phyloP scores from a whole-genome alignment of 139 green algal genomes.

The Coelastrella sp. region DNA sequence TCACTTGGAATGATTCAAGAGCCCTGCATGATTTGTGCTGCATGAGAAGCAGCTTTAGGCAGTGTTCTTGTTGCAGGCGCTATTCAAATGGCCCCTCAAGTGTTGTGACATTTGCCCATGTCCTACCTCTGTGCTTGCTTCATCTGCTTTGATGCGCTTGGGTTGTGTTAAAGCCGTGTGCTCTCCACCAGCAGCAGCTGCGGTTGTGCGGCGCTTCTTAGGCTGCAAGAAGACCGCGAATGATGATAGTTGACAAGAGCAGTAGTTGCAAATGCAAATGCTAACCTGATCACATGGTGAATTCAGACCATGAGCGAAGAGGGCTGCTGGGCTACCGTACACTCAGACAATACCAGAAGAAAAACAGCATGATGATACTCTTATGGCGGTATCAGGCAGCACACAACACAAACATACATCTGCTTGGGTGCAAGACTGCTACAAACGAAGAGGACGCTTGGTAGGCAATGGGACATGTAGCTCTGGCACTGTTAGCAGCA shows the following conservation, averaged over 20 bases:
- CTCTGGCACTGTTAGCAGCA: neutral
- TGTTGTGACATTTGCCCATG: neutral
- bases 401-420: no score
- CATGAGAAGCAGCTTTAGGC: no score
- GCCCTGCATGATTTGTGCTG: no score
- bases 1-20: no score
- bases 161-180: neutral
- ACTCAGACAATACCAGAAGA: neutral
- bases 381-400: no score
- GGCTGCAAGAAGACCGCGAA: neutral
- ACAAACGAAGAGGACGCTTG: neutral
- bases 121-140: conserved; percentile 4
- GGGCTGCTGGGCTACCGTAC: neutral
- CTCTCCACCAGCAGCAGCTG: neutral
- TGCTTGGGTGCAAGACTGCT: neutral
- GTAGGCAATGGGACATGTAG: neutral
- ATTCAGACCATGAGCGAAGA: no score
- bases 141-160: neutral
- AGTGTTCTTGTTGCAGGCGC: neutral
- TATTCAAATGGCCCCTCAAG: neutral
- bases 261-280: neutral
- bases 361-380: no score
- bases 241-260: neutral
- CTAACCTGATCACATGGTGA: neutral
- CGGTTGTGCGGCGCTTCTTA: neutral